phyloP scores from a whole-genome alignment of 192 early-diverging fungal species.

The Mortierella alpina region DNA sequence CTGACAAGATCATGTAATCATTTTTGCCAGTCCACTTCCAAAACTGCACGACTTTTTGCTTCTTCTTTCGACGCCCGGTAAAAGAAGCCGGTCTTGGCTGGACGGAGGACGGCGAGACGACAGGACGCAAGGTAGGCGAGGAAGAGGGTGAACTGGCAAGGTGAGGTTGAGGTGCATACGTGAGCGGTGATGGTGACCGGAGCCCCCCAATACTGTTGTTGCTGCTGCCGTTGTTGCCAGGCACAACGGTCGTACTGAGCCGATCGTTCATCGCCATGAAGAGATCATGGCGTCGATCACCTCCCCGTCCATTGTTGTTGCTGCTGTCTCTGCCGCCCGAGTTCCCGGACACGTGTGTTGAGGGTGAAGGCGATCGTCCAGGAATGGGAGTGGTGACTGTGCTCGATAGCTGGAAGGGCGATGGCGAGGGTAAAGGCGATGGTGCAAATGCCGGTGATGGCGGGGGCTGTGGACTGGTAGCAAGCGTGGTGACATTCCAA shows the following conservation, averaged over 20 bases:
- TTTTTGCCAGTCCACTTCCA: conserved; percentile 83
- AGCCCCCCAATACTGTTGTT: not conserved
- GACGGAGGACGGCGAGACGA: not conserved
- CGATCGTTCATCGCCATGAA: conserved; percentile 33
- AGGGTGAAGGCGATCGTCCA: conserved; percentile 26
- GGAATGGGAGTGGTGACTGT: conserved; percentile 2
- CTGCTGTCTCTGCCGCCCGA: conserved; percentile 2
- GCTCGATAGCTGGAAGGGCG: conserved; percentile 39
- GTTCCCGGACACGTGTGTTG: conserved; percentile 1
- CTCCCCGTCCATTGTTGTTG: conserved; percentile 3
- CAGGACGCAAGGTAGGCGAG: conserved; percentile 14
- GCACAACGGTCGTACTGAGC: not conserved
- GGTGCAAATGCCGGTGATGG: conserved; percentile 24
- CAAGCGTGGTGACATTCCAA: conserved; percentile 67
- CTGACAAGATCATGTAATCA: conserved; percentile 82
- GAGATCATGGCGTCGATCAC: conserved; percentile 26
- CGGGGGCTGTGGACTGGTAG: conserved; percentile 17
- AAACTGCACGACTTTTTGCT: conserved; percentile 52
- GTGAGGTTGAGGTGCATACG: conserved; percentile 2
- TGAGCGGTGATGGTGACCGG: conserved; percentile 21
- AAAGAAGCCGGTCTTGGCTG: not conserved
- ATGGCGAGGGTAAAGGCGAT: conserved; percentile 35
- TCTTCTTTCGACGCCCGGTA: conserved; percentile 26
- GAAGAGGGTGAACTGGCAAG: not conserved
- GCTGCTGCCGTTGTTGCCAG: too few species aligned